A percentile compares a stretch with the other conserved stretches of the same genome.
Evolutionary conservation across 2,329 filamentous ascomycete species (phyloP).

Genomic region (Talaromyces piceae): DNA sequence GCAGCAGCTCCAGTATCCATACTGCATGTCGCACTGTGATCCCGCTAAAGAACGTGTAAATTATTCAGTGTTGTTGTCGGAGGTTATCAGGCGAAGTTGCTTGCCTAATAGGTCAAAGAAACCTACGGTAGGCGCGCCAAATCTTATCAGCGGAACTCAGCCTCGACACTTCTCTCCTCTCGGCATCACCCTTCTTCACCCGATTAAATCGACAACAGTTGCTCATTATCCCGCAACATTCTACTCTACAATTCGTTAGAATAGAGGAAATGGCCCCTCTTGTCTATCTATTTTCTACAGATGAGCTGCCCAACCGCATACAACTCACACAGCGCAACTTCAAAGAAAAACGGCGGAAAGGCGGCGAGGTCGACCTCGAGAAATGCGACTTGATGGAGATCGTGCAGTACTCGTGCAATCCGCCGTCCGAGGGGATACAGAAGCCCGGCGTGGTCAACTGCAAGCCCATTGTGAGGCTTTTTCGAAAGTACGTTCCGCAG

Average conservation of each 20-base stretch:
- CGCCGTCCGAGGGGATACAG: conserved; percentile 37
- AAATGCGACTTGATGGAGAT: conserved; percentile 53
- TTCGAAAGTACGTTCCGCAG: conserved; percentile 49
- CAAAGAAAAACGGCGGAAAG: conserved; percentile 47
- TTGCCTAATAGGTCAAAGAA: too few relatives aligned
- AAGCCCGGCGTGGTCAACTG: conserved; percentile 43
- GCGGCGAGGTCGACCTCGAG: conserved; percentile 42
- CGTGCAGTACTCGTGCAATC: conserved; percentile 56
- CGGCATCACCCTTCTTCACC: too few relatives aligned
- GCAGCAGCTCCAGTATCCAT: conserved; percentile 19
- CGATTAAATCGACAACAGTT: too few relatives aligned
- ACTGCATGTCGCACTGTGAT: conserved; percentile 2
- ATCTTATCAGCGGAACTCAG: too few relatives aligned
- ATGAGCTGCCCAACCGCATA: conserved; percentile 44
- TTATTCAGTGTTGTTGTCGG: too few relatives aligned
- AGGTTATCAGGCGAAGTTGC: too few relatives aligned
- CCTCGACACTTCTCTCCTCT: too few relatives aligned
- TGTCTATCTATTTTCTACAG: conserved; percentile 46
- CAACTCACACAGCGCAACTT: conserved; percentile 39
- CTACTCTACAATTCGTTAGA: too few relatives aligned
- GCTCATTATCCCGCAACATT: too few relatives aligned
- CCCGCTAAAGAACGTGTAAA: too few relatives aligned
- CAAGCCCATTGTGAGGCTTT: conserved; percentile 50
- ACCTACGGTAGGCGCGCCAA: too few relatives aligned
- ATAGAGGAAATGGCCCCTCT: conserved; percentile 55